A percentile compares a stretch with the other conserved stretches of the same genome.
Evolutionary conservation across 129 eudicot genomes (phyloP).

Genomic region (Deinandra increscens): DNA sequence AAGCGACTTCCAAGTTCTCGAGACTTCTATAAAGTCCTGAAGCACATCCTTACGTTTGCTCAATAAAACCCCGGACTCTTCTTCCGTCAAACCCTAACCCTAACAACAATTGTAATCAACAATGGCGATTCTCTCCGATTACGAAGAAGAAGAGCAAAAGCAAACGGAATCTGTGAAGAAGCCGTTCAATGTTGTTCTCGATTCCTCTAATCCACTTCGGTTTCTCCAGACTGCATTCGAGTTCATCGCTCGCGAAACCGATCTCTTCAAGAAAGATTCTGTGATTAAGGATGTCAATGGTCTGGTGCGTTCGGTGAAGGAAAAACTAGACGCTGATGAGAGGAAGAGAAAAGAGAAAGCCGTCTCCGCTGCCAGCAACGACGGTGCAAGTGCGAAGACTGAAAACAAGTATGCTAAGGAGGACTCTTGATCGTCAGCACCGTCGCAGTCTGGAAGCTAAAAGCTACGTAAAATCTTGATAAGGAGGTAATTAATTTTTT

Average conservation of each 20-base stretch:
- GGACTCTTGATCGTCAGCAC: conserved; percentile 19
- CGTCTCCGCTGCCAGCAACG: conserved; percentile 19
- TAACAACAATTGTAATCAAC: conserved; percentile 1
- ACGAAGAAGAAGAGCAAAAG: conserved; percentile 55
- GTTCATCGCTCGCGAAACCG: conserved; percentile 60
- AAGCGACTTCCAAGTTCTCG: not conserved
- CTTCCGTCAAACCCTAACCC: conserved; percentile 17
- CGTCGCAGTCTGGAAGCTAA: conserved; percentile 14
- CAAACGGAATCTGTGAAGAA: conserved; percentile 37
- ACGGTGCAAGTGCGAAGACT: conserved; percentile 26
- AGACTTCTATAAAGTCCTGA: conserved; percentile 5
- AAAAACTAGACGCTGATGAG: conserved; percentile 49
- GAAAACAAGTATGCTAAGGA: conserved; percentile 40
- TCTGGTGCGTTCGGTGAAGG: conserved; percentile 52
- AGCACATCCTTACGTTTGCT: not conserved
- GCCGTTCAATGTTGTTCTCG: conserved; percentile 56
- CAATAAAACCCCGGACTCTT: conserved; percentile 1
- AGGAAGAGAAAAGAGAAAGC: conserved; percentile 42
- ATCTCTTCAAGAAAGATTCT: conserved; percentile 54
- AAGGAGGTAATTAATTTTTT: no score
- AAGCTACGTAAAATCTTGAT: no score
- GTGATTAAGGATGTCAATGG: conserved; percentile 53
- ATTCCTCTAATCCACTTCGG: conserved; percentile 58
- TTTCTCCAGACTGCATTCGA: conserved; percentile 65
- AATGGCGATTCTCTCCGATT: conserved; percentile 83